phyloP scores from a whole-genome alignment of 352 stramenopile genomes.

The Phytophthora hibernalis region DNA sequence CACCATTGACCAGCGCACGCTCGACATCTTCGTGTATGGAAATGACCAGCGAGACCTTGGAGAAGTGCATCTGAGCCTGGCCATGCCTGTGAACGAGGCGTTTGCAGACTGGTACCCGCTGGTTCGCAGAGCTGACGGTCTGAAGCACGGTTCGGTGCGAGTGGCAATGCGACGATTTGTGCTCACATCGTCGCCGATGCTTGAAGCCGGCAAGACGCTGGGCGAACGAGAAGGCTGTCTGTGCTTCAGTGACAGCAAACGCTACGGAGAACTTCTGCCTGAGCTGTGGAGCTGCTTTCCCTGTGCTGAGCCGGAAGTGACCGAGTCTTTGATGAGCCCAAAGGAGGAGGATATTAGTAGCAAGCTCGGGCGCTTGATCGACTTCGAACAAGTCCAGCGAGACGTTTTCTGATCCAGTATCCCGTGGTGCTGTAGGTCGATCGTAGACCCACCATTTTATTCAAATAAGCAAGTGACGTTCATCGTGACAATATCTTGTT shows the following conservation, averaged over 20 bases:
- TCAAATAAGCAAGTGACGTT: not conserved
- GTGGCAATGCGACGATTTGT: constrained; percentile 64
- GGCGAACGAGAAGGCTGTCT: constrained; percentile 47
- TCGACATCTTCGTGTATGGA: constrained; percentile 63
- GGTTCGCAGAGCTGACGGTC: constrained; percentile 57
- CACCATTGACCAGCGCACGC: constrained; percentile 45
- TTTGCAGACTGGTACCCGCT: constrained; percentile 80
- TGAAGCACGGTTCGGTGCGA: constrained; percentile 58
- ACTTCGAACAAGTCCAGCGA: constrained; percentile 55
- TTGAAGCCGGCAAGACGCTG: constrained; percentile 55
- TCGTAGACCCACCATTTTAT: constrained; percentile 16
- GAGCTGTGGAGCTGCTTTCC: constrained; percentile 72
- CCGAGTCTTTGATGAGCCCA: constrained; percentile 14
- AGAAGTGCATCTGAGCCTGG: constrained; percentile 73
- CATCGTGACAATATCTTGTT: not conserved
- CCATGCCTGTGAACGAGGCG: constrained; percentile 68
- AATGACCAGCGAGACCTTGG: constrained; percentile 62
- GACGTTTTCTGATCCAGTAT: constrained; percentile 61
- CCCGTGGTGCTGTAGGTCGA: constrained; percentile 14
- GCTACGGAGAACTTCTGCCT: constrained; percentile 57
- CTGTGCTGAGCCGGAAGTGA: constrained; percentile 30
- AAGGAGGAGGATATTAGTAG: constrained; percentile 53
- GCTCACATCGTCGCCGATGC: constrained; percentile 60
- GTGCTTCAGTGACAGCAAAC: constrained; percentile 50
- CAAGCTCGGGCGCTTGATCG: constrained; percentile 73